These are phyloP conservation scores for Paraglomus brasilianum DNA, from an alignment of 192 early-diverging fungal species.

Conservation along the genomic window DNA sequence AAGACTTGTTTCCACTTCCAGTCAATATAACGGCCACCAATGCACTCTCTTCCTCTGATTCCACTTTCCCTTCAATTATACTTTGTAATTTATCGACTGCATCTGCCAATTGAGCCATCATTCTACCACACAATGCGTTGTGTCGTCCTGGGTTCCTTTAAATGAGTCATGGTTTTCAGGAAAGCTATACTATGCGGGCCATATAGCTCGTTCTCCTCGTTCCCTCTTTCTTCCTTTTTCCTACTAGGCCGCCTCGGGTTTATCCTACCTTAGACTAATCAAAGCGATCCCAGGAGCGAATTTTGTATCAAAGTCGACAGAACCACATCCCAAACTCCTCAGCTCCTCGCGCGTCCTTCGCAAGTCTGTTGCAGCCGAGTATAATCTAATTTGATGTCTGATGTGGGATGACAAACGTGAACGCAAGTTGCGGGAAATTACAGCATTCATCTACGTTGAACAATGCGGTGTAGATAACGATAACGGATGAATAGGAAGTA, in stretches of 20 bases:
- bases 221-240: no score
- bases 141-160: conserved; percentile 44
- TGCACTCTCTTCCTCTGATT: neutral
- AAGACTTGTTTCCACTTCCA: conserved; percentile 24
- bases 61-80: neutral
- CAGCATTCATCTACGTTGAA: no score
- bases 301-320: conserved; percentile 13
- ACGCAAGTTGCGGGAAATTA: no score
- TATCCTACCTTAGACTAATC: neutral
- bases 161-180: conserved; percentile 24
- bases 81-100: conserved; percentile 49
- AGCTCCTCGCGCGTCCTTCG: conserved; percentile 13
- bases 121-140: conserved; percentile 58
- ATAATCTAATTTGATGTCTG: no score
- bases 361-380: no score
- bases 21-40: conserved; percentile 16
- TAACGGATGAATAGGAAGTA: no score
- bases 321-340: conserved; percentile 6
- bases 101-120: conserved; percentile 63
- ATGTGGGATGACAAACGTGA: no score
- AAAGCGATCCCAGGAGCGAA: conserved; percentile 14
- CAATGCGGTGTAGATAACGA: no score
- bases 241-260: no score
- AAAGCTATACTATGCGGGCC: no score
- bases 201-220: no score